Conservation (phyloP, 2,329 filamentous ascomycete species). For the Teratosphaeria pseudoeucalypti region DNA sequence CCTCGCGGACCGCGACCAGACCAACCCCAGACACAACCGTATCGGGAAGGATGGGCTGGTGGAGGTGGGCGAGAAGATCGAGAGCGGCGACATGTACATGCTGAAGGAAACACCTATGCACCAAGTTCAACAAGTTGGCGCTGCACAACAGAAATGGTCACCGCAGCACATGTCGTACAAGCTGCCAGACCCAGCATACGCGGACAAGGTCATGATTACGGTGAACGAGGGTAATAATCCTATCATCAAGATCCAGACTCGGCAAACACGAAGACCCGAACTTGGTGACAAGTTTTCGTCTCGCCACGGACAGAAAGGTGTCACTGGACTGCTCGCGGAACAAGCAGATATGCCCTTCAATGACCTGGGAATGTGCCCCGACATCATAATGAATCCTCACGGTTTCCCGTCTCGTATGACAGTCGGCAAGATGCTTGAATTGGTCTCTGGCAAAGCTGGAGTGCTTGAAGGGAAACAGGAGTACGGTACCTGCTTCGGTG, state of each 20-base stretch:
- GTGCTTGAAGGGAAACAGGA: slow-evolving; percentile 75
- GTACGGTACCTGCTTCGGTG: slow-evolving; percentile 83
- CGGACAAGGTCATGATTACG: slow-evolving; percentile 93
- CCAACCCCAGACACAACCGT: slow-evolving; percentile 49
- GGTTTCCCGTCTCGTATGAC: slow-evolving; percentile 99
- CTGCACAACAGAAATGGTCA: slow-evolving; percentile 20
- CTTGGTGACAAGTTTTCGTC: slow-evolving; percentile 98
- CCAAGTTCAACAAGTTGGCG: slow-evolving; percentile 44
- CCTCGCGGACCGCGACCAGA: slow-evolving; percentile 48
- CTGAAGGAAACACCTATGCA: slow-evolving; percentile 82
- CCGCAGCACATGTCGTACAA: slow-evolving; percentile 51
- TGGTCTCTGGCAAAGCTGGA: slow-evolving; percentile 87
- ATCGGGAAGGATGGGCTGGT: slow-evolving; percentile 83
- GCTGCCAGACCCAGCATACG: slow-evolving; percentile 55
- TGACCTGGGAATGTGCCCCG: slow-evolving; percentile 80
- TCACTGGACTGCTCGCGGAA: slow-evolving; percentile 90
- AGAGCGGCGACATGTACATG: slow-evolving; percentile 73
- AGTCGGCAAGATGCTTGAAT: slow-evolving; percentile 93
- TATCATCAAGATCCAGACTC: slow-evolving; percentile 85
- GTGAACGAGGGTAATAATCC: slow-evolving; percentile 77
- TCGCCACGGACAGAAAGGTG: slow-evolving; percentile 95
- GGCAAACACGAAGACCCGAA: slow-evolving; percentile 91
- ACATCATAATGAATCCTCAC: slow-evolving; percentile 99
- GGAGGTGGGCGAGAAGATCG: slow-evolving; percentile 70
- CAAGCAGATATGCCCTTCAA: slow-evolving; percentile 96